Percentiles rank a stretch among this genome's conserved stretches.
These are phyloP conservation scores for Fusarium fracticaudum DNA, from an alignment of 2,329 filamentous ascomycete species.

Conservation along the genomic window DNA sequence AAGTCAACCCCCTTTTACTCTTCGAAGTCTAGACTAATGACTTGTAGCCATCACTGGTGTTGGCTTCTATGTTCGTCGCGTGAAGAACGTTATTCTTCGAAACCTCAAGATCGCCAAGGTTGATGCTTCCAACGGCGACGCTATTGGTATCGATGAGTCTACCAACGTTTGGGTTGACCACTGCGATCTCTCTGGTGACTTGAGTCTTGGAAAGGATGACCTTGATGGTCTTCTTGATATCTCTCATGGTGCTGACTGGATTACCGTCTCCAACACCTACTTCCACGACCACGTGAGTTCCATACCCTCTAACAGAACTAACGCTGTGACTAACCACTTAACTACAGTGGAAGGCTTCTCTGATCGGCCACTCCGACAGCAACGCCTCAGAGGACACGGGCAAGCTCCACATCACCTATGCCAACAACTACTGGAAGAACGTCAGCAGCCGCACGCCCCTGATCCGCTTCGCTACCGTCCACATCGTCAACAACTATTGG, in stretches of 20 bases:
- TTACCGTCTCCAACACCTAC: constrained; percentile 56
- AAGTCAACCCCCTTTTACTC: fast-evolving
- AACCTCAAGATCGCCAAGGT: constrained; percentile 70
- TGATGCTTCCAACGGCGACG: constrained; percentile 64
- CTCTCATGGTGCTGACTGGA: constrained; percentile 69
- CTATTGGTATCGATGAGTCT: constrained; percentile 65
- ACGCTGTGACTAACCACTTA: not conserved
- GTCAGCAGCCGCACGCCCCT: constrained; percentile 70
- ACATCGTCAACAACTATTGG: constrained; percentile 65
- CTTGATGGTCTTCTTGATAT: constrained; percentile 74
- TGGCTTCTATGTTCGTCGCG: constrained; percentile 62
- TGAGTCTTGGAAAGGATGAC: constrained; percentile 70
- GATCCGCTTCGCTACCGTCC: constrained; percentile 73
- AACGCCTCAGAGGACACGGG: constrained; percentile 67
- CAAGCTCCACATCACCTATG: constrained; percentile 70
- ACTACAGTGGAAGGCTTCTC: constrained; percentile 62
- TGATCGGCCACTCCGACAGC: constrained; percentile 68
- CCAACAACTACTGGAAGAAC: constrained; percentile 73
- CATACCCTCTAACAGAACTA: fast-evolving
- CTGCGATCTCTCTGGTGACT: constrained; percentile 70
- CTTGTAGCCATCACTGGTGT: constrained; percentile 52
- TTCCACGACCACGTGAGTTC: constrained; percentile 45
- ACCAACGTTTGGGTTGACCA: constrained; percentile 75
- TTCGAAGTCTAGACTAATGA: not conserved
- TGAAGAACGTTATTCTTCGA: constrained; percentile 68